Evolutionary conservation across 1,284 basidiomycete genomes (phyloP).

Genomic region (Cryptococcus sp.): DNA sequence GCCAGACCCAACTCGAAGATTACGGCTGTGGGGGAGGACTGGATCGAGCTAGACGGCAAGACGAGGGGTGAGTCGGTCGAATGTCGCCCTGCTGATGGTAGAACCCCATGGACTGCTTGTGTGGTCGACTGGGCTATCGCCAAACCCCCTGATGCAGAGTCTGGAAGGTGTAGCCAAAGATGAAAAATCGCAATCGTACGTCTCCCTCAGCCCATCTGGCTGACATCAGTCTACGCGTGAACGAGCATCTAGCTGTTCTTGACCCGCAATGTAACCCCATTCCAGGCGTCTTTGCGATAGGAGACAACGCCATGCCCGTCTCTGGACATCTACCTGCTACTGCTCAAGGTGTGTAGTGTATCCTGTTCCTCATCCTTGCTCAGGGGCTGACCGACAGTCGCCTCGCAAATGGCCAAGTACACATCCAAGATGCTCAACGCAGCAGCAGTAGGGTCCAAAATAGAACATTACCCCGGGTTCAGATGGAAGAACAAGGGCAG

Average conservation of each 20-base stretch:
- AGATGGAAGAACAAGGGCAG: constrained; percentile 66
- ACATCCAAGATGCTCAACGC: constrained; percentile 63
- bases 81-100: constrained; percentile 41
- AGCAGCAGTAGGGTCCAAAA: constrained; percentile 50
- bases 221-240: constrained; percentile 53
- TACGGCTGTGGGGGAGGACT: constrained; percentile 62
- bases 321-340: constrained; percentile 69
- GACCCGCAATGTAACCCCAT: constrained; percentile 56
- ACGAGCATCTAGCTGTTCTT: constrained; percentile 60
- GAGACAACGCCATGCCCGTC: constrained; percentile 65
- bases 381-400: constrained; percentile 52
- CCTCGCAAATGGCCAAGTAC: constrained; percentile 72
- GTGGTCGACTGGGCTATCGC: constrained; percentile 77
- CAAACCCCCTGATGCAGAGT: constrained; percentile 66
- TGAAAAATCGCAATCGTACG: constrained; percentile 56
- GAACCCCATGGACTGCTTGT: constrained; percentile 75
- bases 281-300: constrained; percentile 73
- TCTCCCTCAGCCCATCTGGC: neutral
- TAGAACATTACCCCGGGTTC: constrained; percentile 51
- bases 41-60: constrained; percentile 41
- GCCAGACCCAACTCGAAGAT: constrained; percentile 74
- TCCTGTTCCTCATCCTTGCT: neutral
- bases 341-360: constrained; percentile 57
- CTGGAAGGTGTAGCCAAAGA: constrained; percentile 61
- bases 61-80: constrained; percentile 36